These are phyloP conservation scores for Trypanosoma avium DNA, from an alignment of 208 protist species.

Conservation along the genomic window DNA sequence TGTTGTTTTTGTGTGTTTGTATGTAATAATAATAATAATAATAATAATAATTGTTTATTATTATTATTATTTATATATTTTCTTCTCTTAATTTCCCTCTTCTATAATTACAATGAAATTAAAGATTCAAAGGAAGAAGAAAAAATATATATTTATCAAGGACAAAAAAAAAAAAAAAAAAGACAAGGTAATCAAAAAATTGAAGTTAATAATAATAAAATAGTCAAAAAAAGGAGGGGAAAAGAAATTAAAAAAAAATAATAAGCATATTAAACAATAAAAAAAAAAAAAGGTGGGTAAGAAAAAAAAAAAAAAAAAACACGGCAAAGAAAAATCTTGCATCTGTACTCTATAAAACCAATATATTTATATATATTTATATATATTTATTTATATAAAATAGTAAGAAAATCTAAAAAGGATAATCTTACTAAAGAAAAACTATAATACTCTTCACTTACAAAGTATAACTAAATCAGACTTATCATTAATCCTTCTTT, in stretches of 20 bases:
- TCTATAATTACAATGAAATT: no score
- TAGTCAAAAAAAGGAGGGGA: background rate
- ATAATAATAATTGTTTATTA: no score
- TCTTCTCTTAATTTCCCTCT: background rate
- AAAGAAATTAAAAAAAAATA: constrained; percentile 1
- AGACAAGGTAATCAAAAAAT: background rate
- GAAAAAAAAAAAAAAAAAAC: constrained; percentile 18
- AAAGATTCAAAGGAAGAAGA: no score
- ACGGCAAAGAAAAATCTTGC: background rate
- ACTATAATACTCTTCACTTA: no score
- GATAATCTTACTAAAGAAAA: no score
- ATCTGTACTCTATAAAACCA: constrained; percentile 11
- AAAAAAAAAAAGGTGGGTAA: constrained; percentile 5
- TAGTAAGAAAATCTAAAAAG: no score
- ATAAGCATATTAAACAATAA: background rate
- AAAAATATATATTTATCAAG: no score
- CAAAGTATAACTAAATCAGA: no score
- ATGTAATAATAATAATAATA: no score
- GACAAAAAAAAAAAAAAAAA: background rate
- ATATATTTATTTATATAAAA: constrained; percentile 4
- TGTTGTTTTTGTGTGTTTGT: background rate
- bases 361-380: constrained; percentile 17
- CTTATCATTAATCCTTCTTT: background rate
- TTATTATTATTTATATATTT: background rate
- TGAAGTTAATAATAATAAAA: background rate